Evolutionary conservation across 2,329 filamentous ascomycete genomes (phyloP), one percentile per base, ranked within the genome.

Genomic region (Thielaviopsis populi): DNA sequence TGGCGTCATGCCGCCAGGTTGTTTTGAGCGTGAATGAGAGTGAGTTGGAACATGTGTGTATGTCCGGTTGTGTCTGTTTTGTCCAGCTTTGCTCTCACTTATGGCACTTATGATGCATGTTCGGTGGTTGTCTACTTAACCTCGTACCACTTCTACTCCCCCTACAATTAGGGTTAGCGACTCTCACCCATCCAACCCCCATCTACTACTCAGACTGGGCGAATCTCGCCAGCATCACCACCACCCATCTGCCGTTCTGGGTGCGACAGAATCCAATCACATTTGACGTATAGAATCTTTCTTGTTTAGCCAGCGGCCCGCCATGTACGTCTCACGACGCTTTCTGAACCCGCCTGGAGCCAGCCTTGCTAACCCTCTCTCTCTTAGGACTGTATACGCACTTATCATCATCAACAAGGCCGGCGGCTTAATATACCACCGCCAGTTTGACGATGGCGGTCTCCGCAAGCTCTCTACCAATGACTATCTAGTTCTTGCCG

Each of bases 401-500:
- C 86, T 99, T 72, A 91, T 97, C 74, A 87, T 99, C 74, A 96
- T 99, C 79, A 97, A 96, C 80, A 99, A 99, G 81, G 91, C 94
- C 68, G 94, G 91, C 66, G 94, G 94, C 70, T 82, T 99, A 63
- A 86, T 99, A 75, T 99, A 95, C 80, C 92, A 97, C 76, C 89
- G 91, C 70, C 89, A 90, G 72, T 97, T 99, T 74, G 86, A 91
- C 70, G 84, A 92, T 53, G 88, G 84, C 66, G 89, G 83, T 56
- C 82, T 99, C 66, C 88, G 89, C 74, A 90, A 92, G 73, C 85
- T 99, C 69, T 89, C 84, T 69, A 92, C 89, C 69, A 99, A 99
- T 74, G 94, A 99, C 79, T 95, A 95, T 72, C 87, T 99, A 40
- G 92, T 97, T 69, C 84, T 99, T 33, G 94, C 94, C 6, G 94